Evolutionary conservation across 805 yeast species (phyloP).

Genomic region (Jamesozyma gamospora): DNA sequence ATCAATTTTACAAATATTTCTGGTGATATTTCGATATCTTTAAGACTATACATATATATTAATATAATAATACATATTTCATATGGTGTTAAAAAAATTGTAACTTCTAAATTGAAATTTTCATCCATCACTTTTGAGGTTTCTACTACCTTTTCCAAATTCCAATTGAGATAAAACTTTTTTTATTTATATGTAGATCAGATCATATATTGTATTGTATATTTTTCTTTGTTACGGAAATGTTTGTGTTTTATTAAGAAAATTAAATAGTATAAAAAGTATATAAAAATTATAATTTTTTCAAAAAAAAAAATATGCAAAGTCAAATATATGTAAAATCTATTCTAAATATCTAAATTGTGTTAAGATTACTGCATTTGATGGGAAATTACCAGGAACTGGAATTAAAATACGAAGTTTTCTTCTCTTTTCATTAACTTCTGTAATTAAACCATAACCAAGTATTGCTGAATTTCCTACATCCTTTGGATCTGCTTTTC

Average conservation of each 20-base stretch:
- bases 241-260: too few relatives aligned
- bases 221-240: too few relatives aligned
- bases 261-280: too few relatives aligned
- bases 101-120: background rate
- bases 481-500: slow-evolving; percentile 38
- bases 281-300: too few relatives aligned
- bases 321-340: too few relatives aligned
- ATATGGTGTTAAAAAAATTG: slow-evolving; percentile 13
- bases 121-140: too few relatives aligned
- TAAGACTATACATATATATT: slow-evolving; percentile 13
- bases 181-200: too few relatives aligned
- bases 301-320: too few relatives aligned
- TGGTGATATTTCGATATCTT: slow-evolving; percentile 6
- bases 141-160: too few relatives aligned
- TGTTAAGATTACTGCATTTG: slow-evolving; percentile 63
- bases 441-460: slow-evolving; percentile 65
- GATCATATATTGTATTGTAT: too few relatives aligned
- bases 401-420: slow-evolving; percentile 71
- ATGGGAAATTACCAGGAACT: slow-evolving; percentile 77
- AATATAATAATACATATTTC: slow-evolving; percentile 18
- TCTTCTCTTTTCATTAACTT: slow-evolving; percentile 65
- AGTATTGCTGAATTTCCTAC: slow-evolving; percentile 48
- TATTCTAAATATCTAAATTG: slow-evolving; percentile 75
- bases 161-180: too few relatives aligned
- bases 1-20: slow-evolving; percentile 12